Conservation (phyloP, 23 red algal genomes). For the Agarophyton chilense region DNA sequence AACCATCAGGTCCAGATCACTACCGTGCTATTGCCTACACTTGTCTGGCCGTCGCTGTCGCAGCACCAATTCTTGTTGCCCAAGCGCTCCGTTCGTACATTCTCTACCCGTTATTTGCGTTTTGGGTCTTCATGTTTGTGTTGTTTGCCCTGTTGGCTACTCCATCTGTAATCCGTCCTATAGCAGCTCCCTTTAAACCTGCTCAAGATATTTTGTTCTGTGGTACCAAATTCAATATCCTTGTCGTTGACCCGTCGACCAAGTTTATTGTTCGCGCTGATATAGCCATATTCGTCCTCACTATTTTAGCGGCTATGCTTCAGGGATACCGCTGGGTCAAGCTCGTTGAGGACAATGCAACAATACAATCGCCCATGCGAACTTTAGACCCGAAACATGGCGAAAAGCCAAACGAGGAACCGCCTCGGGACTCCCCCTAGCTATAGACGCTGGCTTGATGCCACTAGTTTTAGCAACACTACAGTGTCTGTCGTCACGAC, state of each 20-base stretch:
- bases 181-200: slow-evolving; percentile 4
- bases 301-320: slow-evolving; percentile 18
- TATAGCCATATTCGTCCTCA: slow-evolving; percentile 36
- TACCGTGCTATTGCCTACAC: slow-evolving; percentile 53
- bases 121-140: slow-evolving; percentile 32
- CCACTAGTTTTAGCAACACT: too few species aligned
- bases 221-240: not conserved
- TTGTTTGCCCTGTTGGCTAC: slow-evolving; percentile 41
- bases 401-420: not conserved
- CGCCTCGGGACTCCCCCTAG: not conserved
- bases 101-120: slow-evolving; percentile 42
- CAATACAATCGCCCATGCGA: not conserved
- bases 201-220: slow-evolving; percentile 1
- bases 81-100: slow-evolving; percentile 32
- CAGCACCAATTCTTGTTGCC: slow-evolving; percentile 28
- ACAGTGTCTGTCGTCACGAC: too few species aligned
- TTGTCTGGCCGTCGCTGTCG: slow-evolving; percentile 9
- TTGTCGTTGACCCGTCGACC: slow-evolving; percentile 28
- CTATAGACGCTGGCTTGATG: not conserved
- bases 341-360: not conserved
- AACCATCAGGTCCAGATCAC: slow-evolving; percentile 33
- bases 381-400: not conserved
- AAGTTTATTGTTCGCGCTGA: slow-evolving; percentile 24
- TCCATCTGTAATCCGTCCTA: slow-evolving; percentile 29
- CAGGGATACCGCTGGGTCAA: slow-evolving; percentile 52